Percentiles rank a stretch among this genome's conserved stretches.
phyloP scores from a whole-genome alignment of 2,329 filamentous ascomycete species.

The Plectosphaerella sp. region DNA sequence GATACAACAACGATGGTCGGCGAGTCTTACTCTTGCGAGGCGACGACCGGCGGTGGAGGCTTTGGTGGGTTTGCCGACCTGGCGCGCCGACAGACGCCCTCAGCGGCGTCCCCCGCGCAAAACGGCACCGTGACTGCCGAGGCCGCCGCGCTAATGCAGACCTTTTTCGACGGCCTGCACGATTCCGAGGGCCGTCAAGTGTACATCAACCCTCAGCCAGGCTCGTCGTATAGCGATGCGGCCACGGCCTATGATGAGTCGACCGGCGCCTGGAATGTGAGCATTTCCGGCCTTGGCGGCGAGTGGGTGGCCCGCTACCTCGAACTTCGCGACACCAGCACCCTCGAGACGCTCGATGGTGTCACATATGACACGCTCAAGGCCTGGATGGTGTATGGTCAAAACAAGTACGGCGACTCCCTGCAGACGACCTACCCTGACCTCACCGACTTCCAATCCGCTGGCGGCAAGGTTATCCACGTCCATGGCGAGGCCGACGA shows the following conservation, averaged over 20 bases:
- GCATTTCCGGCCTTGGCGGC: slow-evolving; percentile 24
- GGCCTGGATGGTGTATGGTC: slow-evolving; percentile 44
- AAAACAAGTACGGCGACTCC: slow-evolving; percentile 41
- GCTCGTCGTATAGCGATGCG: slow-evolving; percentile 26
- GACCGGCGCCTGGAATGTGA: slow-evolving; percentile 24
- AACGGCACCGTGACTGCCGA: slow-evolving; percentile 27
- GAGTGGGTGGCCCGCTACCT: slow-evolving; percentile 36
- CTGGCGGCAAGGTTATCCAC: slow-evolving; percentile 53
- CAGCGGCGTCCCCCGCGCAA: slow-evolving; percentile 26
- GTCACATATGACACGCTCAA: slow-evolving; percentile 49
- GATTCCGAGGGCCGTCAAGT: slow-evolving; percentile 27
- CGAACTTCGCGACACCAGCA: slow-evolving; percentile 26
- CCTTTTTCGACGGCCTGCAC: slow-evolving; percentile 28
- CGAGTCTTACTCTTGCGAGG: slow-evolving; percentile 27
- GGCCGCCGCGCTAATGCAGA: slow-evolving; percentile 25
- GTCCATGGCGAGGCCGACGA: slow-evolving; percentile 54
- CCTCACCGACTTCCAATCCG: slow-evolving; percentile 40
- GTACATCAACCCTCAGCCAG: slow-evolving; percentile 29
- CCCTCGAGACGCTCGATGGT: slow-evolving; percentile 31
- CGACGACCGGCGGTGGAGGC: slow-evolving; percentile 31
- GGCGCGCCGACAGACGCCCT: slow-evolving; percentile 1
- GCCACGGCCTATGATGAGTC: slow-evolving; percentile 23
- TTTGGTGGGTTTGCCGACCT: slow-evolving; percentile 10
- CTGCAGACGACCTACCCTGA: slow-evolving; percentile 53
- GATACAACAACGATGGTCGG: slow-evolving; percentile 24